phyloP scores from a whole-genome alignment of 306 rosid genomes.

The Medicago arabica region DNA sequence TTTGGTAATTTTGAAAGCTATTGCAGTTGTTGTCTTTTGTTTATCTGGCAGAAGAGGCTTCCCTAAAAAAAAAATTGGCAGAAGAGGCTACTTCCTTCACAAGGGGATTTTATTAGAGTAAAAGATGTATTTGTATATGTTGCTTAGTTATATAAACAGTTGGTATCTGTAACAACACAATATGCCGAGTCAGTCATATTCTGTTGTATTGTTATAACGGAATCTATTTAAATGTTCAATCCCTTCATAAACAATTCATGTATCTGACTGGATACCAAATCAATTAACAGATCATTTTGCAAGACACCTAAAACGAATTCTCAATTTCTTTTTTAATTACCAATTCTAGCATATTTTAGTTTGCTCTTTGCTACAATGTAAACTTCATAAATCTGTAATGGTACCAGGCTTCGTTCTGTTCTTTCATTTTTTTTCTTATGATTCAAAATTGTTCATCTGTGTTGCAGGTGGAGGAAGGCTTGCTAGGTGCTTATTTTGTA shows the following conservation, averaged over 20 bases:
- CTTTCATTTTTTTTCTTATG: constrained; percentile 13
- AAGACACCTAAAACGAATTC: background rate
- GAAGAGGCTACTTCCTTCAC: too few species aligned
- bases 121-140: background rate
- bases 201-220: background rate
- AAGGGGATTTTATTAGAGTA: background rate
- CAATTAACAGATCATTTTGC: background rate
- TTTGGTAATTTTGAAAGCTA: background rate
- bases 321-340: background rate
- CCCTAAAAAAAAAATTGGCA: background rate
- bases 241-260: background rate
- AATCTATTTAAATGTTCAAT: background rate
- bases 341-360: background rate
- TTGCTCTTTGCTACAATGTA: constrained; percentile 12
- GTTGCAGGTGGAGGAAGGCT: constrained; percentile 77
- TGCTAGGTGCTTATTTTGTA: constrained; percentile 78
- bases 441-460: constrained; percentile 34
- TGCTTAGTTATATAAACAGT: background rate
- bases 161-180: background rate
- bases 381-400: constrained; percentile 8
- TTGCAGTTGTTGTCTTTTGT: background rate
- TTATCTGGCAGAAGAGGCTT: background rate
- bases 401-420: constrained; percentile 10
- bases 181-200: too few species aligned
- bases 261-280: background rate